phyloP scores from a whole-genome alignment of 345 rosid species.

The Brassica cretica region DNA sequence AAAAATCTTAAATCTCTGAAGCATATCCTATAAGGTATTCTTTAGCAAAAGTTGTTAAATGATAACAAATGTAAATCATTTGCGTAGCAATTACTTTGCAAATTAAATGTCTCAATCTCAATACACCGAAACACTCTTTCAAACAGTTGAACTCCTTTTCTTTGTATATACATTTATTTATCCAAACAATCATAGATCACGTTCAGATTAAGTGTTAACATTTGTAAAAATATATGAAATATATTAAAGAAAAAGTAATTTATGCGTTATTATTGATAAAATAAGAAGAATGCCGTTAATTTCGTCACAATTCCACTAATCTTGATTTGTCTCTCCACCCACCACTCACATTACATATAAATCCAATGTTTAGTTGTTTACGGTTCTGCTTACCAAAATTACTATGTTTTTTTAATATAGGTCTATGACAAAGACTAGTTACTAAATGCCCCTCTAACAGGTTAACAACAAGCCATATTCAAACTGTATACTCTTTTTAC shows the following conservation, averaged over 20 bases:
- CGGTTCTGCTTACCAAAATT: constrained; percentile 34
- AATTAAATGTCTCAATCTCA: constrained; percentile 25
- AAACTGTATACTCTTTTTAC: constrained; percentile 11
- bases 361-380: constrained; percentile 15
- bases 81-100: constrained; percentile 23
- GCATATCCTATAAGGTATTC: not conserved
- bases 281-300: constrained; percentile 26
- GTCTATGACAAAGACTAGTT: constrained; percentile 28
- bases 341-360: constrained; percentile 22
- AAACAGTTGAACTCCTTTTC: constrained; percentile 29
- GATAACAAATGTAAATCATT: constrained; percentile 12
- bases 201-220: constrained; percentile 2
- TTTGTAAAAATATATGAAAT: not conserved
- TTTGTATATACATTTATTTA: constrained; percentile 5
- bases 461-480: constrained; percentile 18
- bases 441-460: not conserved
- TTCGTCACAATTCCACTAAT: constrained; percentile 38
- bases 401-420: not conserved
- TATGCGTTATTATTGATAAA: constrained; percentile 9
- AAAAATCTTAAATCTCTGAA: not conserved
- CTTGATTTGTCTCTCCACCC: constrained; percentile 40
- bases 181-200: constrained; percentile 1
- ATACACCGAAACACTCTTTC: constrained; percentile 29
- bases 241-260: not conserved
- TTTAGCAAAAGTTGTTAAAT: not conserved